These are phyloP conservation scores for Podila verticillata DNA, from an alignment of 192 early-diverging fungal genomes.

Conservation along the genomic window DNA sequence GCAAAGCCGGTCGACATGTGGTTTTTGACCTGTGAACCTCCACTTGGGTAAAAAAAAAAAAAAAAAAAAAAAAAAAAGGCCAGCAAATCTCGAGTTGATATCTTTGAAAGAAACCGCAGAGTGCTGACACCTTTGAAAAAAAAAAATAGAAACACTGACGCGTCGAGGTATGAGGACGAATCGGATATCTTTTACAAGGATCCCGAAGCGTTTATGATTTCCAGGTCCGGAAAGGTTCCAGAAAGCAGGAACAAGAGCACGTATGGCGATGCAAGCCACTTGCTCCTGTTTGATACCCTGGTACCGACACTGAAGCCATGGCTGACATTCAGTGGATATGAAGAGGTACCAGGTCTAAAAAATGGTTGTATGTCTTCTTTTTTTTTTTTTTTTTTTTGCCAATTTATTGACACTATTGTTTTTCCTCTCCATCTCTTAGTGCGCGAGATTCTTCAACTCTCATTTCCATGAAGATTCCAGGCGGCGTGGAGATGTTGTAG, in stretches of 20 bases:
- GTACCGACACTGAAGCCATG: constrained; percentile 39
- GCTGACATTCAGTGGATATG: constrained; percentile 60
- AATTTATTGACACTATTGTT: not conserved
- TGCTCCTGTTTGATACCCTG: constrained; percentile 83
- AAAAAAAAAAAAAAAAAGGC: constrained; percentile 6
- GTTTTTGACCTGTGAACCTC: constrained; percentile 94
- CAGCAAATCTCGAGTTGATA: not conserved
- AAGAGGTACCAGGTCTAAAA: constrained; percentile 54
- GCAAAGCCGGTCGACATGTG: constrained; percentile 59
- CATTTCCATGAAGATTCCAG: constrained; percentile 87
- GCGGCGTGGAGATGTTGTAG: constrained; percentile 84
- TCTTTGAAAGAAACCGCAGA: not conserved
- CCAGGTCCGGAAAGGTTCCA: not conserved
- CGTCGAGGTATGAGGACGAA: constrained; percentile 68
- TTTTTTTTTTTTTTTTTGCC: too few species aligned
- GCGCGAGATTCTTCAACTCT: constrained; percentile 89
- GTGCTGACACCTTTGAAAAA: not conserved
- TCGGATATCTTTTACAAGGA: constrained; percentile 82
- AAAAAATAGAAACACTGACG: constrained; percentile 31
- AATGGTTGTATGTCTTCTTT: too few species aligned
- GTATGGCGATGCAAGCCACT: constrained; percentile 54
- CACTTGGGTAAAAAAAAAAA: constrained; percentile 61
- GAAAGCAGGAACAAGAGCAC: not conserved
- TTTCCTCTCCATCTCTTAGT: constrained; percentile 46
- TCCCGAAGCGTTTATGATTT: constrained; percentile 64